Conservation (phyloP, 805 yeast genomes). For the Metschnikowia gelsemii region DNA sequence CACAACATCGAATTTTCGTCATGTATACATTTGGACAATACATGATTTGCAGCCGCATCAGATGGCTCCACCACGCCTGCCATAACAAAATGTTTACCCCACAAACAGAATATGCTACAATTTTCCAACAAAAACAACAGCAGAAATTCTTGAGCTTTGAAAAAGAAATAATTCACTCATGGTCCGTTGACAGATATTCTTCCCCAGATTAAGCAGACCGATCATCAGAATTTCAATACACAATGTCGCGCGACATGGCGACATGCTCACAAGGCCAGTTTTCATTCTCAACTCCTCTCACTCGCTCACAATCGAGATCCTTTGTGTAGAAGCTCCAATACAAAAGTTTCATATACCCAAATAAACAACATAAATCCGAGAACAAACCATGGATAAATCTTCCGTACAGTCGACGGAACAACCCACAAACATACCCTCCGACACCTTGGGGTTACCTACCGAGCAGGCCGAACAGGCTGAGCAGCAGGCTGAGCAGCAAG, state of each 20-base stretch:
- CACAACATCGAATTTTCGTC: no score
- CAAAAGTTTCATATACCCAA: neutral
- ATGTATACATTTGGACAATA: no score
- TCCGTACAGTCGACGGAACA: neutral
- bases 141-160: no score
- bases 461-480: slow-evolving; percentile 14
- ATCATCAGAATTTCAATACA: neutral
- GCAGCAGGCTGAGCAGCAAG: slow-evolving; percentile 16
- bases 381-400: slow-evolving; percentile 7
- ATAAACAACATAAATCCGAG: neutral
- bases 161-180: no score
- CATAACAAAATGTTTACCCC: no score
- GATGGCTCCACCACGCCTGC: no score
- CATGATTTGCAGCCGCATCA: no score
- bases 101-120: no score
- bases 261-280: neutral
- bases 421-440: neutral
- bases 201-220: no score
- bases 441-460: neutral
- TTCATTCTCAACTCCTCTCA: neutral
- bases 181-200: no score
- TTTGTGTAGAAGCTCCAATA: neutral
- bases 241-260: slow-evolving; percentile 8
- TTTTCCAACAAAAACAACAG: no score
- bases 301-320: neutral